A percentile compares a stretch with the other conserved stretches of the same genome.
Conservation (phyloP, 768 basidiomycete species). For the Lepiota brunneoincarnata region DNA sequence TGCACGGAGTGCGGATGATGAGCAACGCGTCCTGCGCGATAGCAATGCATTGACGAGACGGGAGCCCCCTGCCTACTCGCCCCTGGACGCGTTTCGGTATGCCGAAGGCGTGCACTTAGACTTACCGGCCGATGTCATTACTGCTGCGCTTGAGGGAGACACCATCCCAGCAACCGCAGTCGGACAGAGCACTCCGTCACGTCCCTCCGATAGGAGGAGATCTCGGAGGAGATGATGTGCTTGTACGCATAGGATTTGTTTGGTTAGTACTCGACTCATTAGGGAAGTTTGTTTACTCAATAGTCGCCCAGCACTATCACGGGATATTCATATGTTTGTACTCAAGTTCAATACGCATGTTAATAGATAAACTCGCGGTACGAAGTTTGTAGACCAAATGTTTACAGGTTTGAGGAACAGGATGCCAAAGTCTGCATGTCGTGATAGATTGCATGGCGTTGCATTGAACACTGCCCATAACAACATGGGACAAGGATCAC, state of each 20-base stretch:
- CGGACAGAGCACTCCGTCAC: conserved; percentile 44
- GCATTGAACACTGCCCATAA: too few relatives aligned
- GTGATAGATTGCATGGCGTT: too few relatives aligned
- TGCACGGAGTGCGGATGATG: conserved; percentile 21
- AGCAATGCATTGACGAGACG: conserved; percentile 41
- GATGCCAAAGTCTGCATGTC: too few relatives aligned
- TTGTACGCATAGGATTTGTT: conserved; percentile 23
- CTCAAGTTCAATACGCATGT: conserved; percentile 4
- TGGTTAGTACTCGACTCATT: conserved; percentile 22
- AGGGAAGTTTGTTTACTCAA: neutral
- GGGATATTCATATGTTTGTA: conserved; percentile 13
- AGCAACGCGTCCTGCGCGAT: conserved; percentile 27
- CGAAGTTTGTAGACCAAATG: neutral
- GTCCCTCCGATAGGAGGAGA: conserved; percentile 52
- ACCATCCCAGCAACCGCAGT: conserved; percentile 58
- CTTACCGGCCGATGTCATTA: conserved; percentile 88
- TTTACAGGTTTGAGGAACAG: too few relatives aligned
- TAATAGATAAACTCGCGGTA: conserved; percentile 5
- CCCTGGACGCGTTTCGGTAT: conserved; percentile 82
- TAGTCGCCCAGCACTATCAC: conserved; percentile 9
- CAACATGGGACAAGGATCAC: too few relatives aligned
- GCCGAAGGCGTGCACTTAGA: conserved; percentile 91
- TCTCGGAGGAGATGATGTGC: conserved; percentile 51
- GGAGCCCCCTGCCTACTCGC: conserved; percentile 85
- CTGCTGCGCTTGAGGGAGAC: conserved; percentile 80